phyloP scores from a whole-genome alignment of 179 eudicot genomes.

The Amaranthus tricolor region DNA sequence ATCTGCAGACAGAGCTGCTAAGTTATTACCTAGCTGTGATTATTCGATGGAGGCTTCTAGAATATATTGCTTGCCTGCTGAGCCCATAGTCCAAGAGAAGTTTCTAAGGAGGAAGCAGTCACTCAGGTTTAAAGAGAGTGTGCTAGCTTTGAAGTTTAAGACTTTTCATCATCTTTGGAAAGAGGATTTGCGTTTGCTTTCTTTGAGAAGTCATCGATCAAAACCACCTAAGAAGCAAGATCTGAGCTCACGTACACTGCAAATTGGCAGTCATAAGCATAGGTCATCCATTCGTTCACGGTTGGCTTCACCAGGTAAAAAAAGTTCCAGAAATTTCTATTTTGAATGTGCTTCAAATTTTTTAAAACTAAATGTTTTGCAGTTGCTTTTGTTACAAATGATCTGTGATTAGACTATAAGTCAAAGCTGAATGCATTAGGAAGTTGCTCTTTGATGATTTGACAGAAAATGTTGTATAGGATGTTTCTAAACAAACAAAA shows the following conservation, averaged over 20 bases:
- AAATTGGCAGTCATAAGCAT: conserved; percentile 51
- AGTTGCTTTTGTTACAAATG: too few relatives aligned
- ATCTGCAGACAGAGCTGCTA: conserved; percentile 52
- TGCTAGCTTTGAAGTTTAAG: conserved; percentile 59
- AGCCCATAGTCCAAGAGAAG: conserved; percentile 41
- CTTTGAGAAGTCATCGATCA: conserved; percentile 49
- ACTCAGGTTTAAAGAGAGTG: conserved; percentile 59
- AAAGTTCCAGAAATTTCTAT: neutral
- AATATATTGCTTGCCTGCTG: conserved; percentile 27
- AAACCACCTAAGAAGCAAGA: conserved; percentile 73
- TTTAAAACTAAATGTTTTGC: neutral
- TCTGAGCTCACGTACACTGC: conserved; percentile 34
- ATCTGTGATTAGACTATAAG: neutral
- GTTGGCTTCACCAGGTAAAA: conserved; percentile 59
- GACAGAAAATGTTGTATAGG: neutral
- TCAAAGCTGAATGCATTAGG: neutral
- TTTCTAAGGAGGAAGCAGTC: conserved; percentile 51
- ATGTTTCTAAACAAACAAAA: too few relatives aligned
- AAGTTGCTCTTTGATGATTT: neutral
- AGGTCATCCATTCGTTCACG: conserved; percentile 62
- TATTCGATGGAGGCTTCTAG: conserved; percentile 22
- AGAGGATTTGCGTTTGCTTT: conserved; percentile 64
- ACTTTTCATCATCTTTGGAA: conserved; percentile 77
- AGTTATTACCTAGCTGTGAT: conserved; percentile 44
- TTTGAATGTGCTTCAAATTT: neutral